Evolutionary conservation across 257 asterid genomes (phyloP).

Genomic region (Ligustrum vulgare): DNA sequence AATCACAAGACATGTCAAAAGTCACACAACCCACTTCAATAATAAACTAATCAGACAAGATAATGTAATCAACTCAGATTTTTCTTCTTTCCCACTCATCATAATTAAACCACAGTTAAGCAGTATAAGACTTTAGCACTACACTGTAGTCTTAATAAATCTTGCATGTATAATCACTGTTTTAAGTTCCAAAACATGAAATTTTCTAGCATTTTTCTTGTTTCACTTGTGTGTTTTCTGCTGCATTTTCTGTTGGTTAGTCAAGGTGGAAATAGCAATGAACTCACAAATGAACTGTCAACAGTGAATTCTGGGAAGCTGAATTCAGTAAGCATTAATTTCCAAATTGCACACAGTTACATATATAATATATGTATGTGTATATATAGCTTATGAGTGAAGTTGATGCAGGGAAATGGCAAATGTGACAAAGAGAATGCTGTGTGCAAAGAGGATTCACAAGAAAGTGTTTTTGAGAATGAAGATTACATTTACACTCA

Average conservation of each 20-base stretch:
- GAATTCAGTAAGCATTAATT: constrained; percentile 19
- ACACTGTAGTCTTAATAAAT: neutral
- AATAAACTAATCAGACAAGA: constrained; percentile 12
- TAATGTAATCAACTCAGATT: constrained; percentile 13
- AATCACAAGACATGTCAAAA: constrained; percentile 53
- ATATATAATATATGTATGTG: neutral
- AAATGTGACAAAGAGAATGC: constrained; percentile 24
- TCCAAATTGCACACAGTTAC: neutral
- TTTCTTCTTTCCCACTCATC: neutral
- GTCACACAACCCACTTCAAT: constrained; percentile 15
- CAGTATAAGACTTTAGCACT: neutral
- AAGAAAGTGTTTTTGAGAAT: constrained; percentile 37
- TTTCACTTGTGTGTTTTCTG: constrained; percentile 14
- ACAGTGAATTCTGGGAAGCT: constrained; percentile 13
- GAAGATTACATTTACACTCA: constrained; percentile 51
- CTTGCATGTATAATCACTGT: neutral
- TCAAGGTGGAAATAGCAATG: constrained; percentile 6
- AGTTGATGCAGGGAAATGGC: constrained; percentile 29
- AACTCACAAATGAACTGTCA: constrained; percentile 17
- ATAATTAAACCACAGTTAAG: neutral
- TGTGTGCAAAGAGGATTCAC: constrained; percentile 27
- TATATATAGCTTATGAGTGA: neutral
- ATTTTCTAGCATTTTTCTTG: constrained; percentile 17
- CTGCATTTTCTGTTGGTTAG: constrained; percentile 12
- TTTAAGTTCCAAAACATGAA: constrained; percentile 15